Conservation (phyloP, 2,329 filamentous ascomycete genomes). For the Fusarium sp. region DNA sequence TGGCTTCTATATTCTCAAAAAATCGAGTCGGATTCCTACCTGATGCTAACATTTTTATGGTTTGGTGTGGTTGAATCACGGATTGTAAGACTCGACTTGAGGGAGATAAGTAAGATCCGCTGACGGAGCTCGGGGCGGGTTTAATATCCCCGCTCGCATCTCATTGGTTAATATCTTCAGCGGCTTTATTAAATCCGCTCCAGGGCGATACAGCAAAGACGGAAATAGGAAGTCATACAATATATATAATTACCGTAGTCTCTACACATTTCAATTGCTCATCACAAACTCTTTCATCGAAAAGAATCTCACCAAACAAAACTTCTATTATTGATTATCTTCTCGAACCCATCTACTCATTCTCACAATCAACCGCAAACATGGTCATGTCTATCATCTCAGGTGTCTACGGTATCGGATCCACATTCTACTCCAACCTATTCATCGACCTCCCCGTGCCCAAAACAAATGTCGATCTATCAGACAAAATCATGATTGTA, state of each 20-base stretch:
- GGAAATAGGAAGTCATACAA: not conserved
- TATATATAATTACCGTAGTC: not conserved
- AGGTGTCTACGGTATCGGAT: slow-evolving; percentile 28
- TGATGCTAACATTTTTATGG: not conserved
- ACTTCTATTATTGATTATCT: too few species aligned
- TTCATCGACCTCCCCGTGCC: slow-evolving; percentile 45
- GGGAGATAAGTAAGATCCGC: slow-evolving; percentile 26
- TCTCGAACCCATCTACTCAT: too few species aligned
- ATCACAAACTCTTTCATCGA: not conserved
- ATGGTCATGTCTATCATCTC: slow-evolving; percentile 38
- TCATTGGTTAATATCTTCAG: not conserved
- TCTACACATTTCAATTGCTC: rapidly evolving
- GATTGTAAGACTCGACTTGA: not conserved
- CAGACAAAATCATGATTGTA: slow-evolving; percentile 53
- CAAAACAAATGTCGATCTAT: slow-evolving; percentile 34
- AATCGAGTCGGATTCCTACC: slow-evolving; percentile 2
- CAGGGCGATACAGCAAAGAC: not conserved
- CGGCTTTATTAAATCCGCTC: slow-evolving; percentile 36
- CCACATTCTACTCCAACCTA: slow-evolving; percentile 34
- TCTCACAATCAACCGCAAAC: not conserved
- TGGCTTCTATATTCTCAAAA: rapidly evolving
- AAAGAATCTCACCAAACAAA: too few species aligned
- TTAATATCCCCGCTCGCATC: slow-evolving; percentile 28
- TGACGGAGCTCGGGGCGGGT: slow-evolving; percentile 18
- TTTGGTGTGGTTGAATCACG: not conserved